Base-by-base conservation (phyloP, 257 asterid genomes). In the Buddleja alternifolia region DNA sequence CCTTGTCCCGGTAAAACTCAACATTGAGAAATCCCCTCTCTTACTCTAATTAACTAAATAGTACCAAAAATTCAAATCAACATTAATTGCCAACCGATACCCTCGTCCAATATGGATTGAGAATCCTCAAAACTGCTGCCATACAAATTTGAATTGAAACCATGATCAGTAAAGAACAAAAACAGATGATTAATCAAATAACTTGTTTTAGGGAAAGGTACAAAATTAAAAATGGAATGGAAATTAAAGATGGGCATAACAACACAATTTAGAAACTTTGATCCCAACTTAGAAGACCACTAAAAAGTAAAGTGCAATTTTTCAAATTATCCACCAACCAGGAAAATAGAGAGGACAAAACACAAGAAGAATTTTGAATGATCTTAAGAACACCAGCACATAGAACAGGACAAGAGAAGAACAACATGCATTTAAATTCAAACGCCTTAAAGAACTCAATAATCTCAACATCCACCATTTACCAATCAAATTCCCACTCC, bases 1-100 rank as follows among this genome's bases (percentile, higher is more conserved):
- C n/a, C n/a, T n/a, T n/a, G n/a, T 91, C 79, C 88, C 69, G 67
- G 81, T 82, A 66, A 87, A 75, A 75, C 79, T 75, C 83, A 81
- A 78, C 94, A 87, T 86, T 67, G 77, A 39, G 36, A 70, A 69
- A 75, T 29, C 55, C 45, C 56, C 50, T 60, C 46, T 72, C 54
- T 59, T 47, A 64, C 60, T 64, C 62, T 15, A 56, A 32, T 29
- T n/a, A 65, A 48, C 46, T 14, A 66, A 69, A 46, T 36, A 48
- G 24, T 39, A 46, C 50, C 23, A 60, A 20, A 50, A 75, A n/a
- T n/a, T n/a, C n/a, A n/a, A n/a, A n/a, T n/a, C n/a, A n/a, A n/a
- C n/a, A n/a, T n/a, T n/a, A n/a, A 53, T 62, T 39, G 63, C 46
- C 74, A 14, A 78, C 58, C 24, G 45, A 40, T 15, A 29, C 58